A percentile compares a stretch with the other conserved stretches of the same genome.
Evolutionary conservation across 257 asterid species (phyloP).

Genomic region (Scutellaria barbata): DNA sequence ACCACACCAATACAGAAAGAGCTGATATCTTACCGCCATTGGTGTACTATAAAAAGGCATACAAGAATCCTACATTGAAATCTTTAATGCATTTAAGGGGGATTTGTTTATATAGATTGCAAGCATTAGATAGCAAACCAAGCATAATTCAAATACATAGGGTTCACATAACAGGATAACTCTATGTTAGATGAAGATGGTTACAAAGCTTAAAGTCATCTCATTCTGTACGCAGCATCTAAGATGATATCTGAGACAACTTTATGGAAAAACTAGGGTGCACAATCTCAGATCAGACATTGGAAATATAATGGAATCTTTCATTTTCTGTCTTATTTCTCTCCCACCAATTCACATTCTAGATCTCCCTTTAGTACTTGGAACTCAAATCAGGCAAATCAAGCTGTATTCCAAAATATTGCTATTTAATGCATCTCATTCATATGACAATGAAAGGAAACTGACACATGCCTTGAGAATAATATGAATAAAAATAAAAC

Average conservation of each 20-base stretch:
- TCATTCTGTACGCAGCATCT: constrained; percentile 25
- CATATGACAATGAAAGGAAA: constrained; percentile 23
- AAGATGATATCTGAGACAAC: background rate
- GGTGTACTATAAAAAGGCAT: background rate
- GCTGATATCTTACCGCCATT: background rate
- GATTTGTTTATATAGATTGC: background rate
- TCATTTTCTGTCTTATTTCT: background rate
- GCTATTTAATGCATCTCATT: constrained; percentile 16
- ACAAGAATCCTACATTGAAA: background rate
- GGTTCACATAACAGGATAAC: constrained; percentile 16
- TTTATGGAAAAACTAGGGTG: background rate
- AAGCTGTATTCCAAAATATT: constrained; percentile 19
- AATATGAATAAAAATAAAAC: constrained; percentile 15
- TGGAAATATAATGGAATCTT: background rate
- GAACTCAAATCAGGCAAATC: constrained; percentile 21
- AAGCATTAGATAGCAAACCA: background rate
- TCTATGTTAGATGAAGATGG: background rate
- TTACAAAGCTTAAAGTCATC: constrained; percentile 25
- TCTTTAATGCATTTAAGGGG: background rate
- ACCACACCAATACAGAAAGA: background rate
- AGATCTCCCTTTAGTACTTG: background rate
- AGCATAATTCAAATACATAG: background rate
- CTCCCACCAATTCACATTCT: background rate
- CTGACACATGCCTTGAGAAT: constrained; percentile 6
- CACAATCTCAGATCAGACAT: background rate